Percentiles rank a stretch among this genome's conserved stretches.
Evolutionary conservation across 306 rosid species (phyloP).

Genomic region (Begonia masoniana): DNA sequence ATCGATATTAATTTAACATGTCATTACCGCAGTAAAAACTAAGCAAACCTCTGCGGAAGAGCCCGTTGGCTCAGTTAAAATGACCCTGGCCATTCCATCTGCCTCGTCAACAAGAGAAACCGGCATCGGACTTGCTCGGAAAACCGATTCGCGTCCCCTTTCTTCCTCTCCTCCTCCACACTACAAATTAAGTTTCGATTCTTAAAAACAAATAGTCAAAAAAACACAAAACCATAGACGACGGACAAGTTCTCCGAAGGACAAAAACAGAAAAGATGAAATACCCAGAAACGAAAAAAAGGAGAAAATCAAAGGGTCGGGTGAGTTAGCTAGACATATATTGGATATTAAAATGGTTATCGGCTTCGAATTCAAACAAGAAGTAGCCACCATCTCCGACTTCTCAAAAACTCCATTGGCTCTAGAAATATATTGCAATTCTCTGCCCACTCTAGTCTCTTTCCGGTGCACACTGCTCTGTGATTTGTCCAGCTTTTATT

Average conservation of each 20-base stretch:
- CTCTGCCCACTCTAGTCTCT: constrained; percentile 16
- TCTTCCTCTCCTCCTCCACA: constrained; percentile 34
- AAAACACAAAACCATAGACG: neutral
- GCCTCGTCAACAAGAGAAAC: constrained; percentile 31
- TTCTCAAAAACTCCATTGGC: constrained; percentile 7
- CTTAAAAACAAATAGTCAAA: constrained; percentile 2
- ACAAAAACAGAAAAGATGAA: neutral
- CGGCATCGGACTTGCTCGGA: constrained; percentile 34
- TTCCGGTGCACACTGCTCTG: constrained; percentile 1
- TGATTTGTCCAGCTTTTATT: neutral
- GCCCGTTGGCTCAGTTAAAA: constrained; percentile 50
- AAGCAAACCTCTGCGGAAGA: constrained; percentile 54
- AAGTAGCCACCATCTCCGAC: constrained; percentile 10
- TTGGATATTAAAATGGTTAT: neutral
- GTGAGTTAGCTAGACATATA: neutral
- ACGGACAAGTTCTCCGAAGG: no score
- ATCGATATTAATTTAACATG: no score
- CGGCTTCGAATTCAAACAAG: constrained; percentile 9
- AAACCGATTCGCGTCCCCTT: constrained; percentile 33
- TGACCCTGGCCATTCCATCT: constrained; percentile 39
- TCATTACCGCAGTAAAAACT: no score
- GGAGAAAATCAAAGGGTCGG: neutral
- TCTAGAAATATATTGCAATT: neutral
- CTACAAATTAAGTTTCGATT: constrained; percentile 17
- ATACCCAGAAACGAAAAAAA: neutral